phyloP scores from a whole-genome alignment of 2,329 filamentous ascomycete genomes.

The Cladosporium sp. region DNA sequence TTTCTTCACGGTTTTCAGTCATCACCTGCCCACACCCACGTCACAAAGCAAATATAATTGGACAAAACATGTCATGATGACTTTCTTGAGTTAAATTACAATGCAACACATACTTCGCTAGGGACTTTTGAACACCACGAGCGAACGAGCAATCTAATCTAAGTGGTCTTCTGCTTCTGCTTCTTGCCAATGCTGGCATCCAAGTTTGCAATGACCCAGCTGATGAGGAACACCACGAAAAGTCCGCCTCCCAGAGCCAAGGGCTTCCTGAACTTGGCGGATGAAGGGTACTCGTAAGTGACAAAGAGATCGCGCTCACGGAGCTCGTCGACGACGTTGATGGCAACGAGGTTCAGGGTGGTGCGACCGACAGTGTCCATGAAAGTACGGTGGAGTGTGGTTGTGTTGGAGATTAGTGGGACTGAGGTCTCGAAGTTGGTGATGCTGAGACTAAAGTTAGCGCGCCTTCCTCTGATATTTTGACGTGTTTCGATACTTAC shows the following conservation, averaged over 20 bases:
- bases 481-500: constrained; percentile 54
- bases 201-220: constrained; percentile 75
- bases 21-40: neutral
- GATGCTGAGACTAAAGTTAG: constrained; percentile 59
- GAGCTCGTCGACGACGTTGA: constrained; percentile 88
- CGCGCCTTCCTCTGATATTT: neutral
- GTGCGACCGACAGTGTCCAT: constrained; percentile 92
- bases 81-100: constrained; percentile 9
- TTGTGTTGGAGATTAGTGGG: constrained; percentile 65
- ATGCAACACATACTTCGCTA: constrained; percentile 1
- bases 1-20: neutral
- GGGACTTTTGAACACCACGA: neutral
- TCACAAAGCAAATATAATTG: neutral
- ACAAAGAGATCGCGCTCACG: constrained; percentile 81
- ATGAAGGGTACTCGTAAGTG: constrained; percentile 80
- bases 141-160: neutral
- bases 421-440: constrained; percentile 75
- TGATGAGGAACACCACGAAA: constrained; percentile 71
- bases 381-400: constrained; percentile 78
- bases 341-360: constrained; percentile 73
- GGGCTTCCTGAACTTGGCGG: constrained; percentile 80
- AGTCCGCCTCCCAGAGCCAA: constrained; percentile 75
- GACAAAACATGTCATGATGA: neutral
- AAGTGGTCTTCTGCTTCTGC: constrained; percentile 25
- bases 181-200: constrained; percentile 72